Base-by-base conservation (phyloP, 2,329 filamentous ascomycete species). In the Phaeophleospora eucalypticola region DNA sequence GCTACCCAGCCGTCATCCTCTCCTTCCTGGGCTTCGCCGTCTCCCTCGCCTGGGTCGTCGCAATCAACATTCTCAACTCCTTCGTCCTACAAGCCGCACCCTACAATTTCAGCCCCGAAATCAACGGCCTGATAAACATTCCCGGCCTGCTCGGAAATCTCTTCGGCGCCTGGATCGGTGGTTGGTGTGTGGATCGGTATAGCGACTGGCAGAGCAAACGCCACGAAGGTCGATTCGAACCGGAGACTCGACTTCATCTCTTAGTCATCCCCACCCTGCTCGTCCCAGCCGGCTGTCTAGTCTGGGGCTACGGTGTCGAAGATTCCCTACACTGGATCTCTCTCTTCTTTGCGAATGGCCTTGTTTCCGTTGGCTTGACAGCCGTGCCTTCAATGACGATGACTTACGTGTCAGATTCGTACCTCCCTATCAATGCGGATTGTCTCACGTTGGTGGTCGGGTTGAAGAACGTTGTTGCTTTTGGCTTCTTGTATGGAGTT, bases 311-410 rank as follows among this genome's bases (percentile, higher is more conserved):
- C 43, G 72, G 70, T 4, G 70, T 72, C 6, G 61, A 68, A 40
- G 49, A 65, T 14, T 62, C 58, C 2, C 40, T 73, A 48, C 61
- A 70, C 48, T 75, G 73, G 73, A 66, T 66, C 3, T 63, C 67
- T 8, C 52, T 75, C 2, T 73, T 74, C 56, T 69, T 74, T 43
- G 71, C 69, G 3, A 74, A 74, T 44, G 72, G 72, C 14, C 69
- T 75, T 67, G 65, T 73, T 2, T 63, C 66, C 2, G 63, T 74
- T 9, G 69, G 71, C 2, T 53, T 75, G 36, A 72, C 71, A 1
- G 67, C 66, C 2, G 63, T 71, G 9, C 68, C 70, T 15, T 68
- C 65, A 24, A 67, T 68, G 34, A 72, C 69, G 1, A 70, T 74
- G 69, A 69, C 70, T 4, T 75, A 75, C 50, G 69, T 73, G 7